These are phyloP conservation scores for Candolleomyces aberdarensis DNA, from an alignment of 768 basidiomycete species.

Conservation along the genomic window DNA sequence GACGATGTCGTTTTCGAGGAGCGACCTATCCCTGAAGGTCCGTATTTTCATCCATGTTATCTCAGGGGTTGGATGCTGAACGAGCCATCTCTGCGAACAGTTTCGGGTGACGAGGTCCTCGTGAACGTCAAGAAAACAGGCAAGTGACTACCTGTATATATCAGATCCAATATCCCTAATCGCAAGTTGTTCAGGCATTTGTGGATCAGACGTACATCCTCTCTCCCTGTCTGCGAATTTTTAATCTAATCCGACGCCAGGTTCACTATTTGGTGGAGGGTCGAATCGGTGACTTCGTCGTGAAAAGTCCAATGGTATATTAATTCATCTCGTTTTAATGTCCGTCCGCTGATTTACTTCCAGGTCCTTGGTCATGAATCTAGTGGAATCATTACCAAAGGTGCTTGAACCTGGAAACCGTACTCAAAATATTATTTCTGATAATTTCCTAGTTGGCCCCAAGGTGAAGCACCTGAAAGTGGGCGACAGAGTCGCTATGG, in stretches of 20 bases:
- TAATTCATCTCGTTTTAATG: constrained; percentile 16
- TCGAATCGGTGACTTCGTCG: constrained; percentile 75
- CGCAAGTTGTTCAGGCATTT: constrained; percentile 59
- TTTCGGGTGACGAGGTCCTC: constrained; percentile 74
- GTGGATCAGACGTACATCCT: constrained; percentile 75
- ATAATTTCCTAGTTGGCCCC: constrained; percentile 54
- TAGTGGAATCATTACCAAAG: constrained; percentile 70
- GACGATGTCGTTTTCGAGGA: constrained; percentile 70
- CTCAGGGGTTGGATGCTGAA: background rate
- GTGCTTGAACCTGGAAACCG: constrained; percentile 28
- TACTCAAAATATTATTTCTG: background rate
- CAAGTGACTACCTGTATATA: constrained; percentile 23
- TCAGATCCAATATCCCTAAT: background rate
- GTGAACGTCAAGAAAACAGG: constrained; percentile 92
- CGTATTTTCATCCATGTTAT: constrained; percentile 13
- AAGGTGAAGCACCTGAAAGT: constrained; percentile 72
- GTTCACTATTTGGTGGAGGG: constrained; percentile 81
- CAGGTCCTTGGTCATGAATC: constrained; percentile 96
- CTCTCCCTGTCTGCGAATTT: background rate
- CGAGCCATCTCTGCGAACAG: constrained; percentile 29
- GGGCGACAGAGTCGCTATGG: constrained; percentile 89
- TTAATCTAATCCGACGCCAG: constrained; percentile 27
- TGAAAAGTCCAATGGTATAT: constrained; percentile 74
- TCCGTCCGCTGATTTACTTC: background rate
- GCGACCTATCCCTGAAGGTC: constrained; percentile 72